Base-by-base conservation (phyloP, 345 rosid genomes). In the Luvunga scandens region DNA sequence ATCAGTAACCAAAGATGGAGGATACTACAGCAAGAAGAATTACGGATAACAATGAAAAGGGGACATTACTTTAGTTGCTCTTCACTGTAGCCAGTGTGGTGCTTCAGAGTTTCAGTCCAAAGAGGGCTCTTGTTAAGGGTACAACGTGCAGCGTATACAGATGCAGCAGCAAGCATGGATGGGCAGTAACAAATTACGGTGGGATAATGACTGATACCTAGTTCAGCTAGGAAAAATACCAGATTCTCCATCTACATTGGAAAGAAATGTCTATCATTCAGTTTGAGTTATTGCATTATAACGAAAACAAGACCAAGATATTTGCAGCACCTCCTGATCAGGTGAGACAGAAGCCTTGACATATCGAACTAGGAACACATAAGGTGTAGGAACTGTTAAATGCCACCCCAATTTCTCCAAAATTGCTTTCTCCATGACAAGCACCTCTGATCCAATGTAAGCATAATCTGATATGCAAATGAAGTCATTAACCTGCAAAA, bases 381-480 rank as follows among this genome's bases (percentile, higher is more conserved):
- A 95, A 0, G 88, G 93, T 2, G 98, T 95, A 6, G 98, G 98
- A 22, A 93, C 95, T 4, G 97, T 90, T 78, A 95, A 55, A 48
- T 90, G 87, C 98, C 99, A 95, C 65, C 89, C 92, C 48, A 93
- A 80, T 86, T 86, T 85, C 34, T 80, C 92, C 81, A 93, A 78
- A 33, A 93, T 93, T 3, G 89, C 77, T 76, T 95, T 93, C 90
- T 95, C 98, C 98, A 91, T 92, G 55, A 81, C 80, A 57, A 89
- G 88, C 22, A 95, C 85, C 71, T 93, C 92, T 50, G 90, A 89
- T 78, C 88, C 87, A 12, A n/a, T 56, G 80, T 94, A 94, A 34
- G 97, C 99, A 77, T 89, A 88, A 76, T 91, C 99, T 39, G 99
- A 86, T 80, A 95, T 91, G 85, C 81, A 85, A 36, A 95, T 95